Evolutionary conservation across 2,329 filamentous ascomycete genomes (phyloP).

Genomic region (Zasmidium cellare): DNA sequence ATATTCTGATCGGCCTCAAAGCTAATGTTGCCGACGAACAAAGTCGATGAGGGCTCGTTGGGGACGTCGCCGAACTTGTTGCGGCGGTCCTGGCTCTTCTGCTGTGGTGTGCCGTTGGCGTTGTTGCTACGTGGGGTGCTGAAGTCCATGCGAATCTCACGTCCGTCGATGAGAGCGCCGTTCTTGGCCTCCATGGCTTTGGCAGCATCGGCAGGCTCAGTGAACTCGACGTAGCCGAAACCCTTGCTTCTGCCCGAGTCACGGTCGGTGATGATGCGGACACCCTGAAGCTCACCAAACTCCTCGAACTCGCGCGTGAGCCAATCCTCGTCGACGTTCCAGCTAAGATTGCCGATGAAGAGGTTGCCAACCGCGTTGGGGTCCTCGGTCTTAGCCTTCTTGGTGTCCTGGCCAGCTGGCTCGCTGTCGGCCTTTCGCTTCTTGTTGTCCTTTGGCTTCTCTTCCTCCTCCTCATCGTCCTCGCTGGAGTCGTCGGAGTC

Average conservation of each 20-base stretch:
- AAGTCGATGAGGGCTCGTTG: conserved; percentile 78
- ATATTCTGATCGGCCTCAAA: conserved; percentile 79
- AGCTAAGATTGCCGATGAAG: conserved; percentile 87
- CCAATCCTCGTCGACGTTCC: conserved; percentile 83
- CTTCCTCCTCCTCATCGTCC: conserved; percentile 29
- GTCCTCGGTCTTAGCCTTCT: conserved; percentile 67
- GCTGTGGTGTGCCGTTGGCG: conserved; percentile 37
- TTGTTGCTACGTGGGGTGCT: conserved; percentile 64
- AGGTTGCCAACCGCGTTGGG: conserved; percentile 61
- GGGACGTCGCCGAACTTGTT: conserved; percentile 73
- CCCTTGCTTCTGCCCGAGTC: conserved; percentile 79
- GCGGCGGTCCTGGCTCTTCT: conserved; percentile 57
- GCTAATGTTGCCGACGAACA: conserved; percentile 89
- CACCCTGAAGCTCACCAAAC: conserved; percentile 70
- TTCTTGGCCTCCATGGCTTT: conserved; percentile 75
- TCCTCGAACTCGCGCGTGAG: conserved; percentile 78
- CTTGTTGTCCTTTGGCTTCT: conserved; percentile 25
- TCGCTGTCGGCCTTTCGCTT: conserved; percentile 62
- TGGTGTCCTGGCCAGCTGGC: conserved; percentile 51
- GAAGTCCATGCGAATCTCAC: conserved; percentile 76
- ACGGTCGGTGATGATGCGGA: conserved; percentile 81
- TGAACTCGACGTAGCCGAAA: conserved; percentile 91
- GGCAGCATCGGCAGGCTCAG: conserved; percentile 64
- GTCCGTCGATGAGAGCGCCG: conserved; percentile 71
- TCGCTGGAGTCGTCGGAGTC: conserved; percentile 40